Evolutionary conservation across 805 yeast species (phyloP).

Genomic region (Candida ponderosae): DNA sequence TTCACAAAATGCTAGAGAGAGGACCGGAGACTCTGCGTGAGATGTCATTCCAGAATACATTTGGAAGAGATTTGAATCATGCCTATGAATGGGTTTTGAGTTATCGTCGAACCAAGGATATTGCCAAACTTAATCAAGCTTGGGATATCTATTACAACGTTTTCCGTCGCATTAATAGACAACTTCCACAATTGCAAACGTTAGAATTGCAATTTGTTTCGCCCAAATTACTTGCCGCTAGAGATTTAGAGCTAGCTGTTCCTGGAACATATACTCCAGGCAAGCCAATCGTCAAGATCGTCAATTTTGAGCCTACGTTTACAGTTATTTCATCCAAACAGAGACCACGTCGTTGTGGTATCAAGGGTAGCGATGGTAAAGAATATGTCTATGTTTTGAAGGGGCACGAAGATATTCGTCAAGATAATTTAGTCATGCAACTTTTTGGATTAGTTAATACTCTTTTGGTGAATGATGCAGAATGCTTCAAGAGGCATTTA

Average conservation of each 20-base stretch:
- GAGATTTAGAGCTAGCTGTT: slow-evolving; percentile 76
- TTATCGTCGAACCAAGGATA: slow-evolving; percentile 77
- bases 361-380: slow-evolving; percentile 87
- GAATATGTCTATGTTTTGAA: slow-evolving; percentile 76
- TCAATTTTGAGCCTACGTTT: slow-evolving; percentile 72
- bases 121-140: slow-evolving; percentile 87
- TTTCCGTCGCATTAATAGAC: slow-evolving; percentile 84
- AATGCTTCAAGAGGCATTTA: slow-evolving; percentile 91
- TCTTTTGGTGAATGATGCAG: slow-evolving; percentile 80
- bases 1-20: slow-evolving; percentile 74
- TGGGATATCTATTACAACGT: slow-evolving; percentile 97
- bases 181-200: slow-evolving; percentile 77
- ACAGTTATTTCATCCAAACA: slow-evolving; percentile 91
- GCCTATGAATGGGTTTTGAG: slow-evolving; percentile 92
- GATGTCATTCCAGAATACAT: slow-evolving; percentile 84
- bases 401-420: slow-evolving; percentile 98
- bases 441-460: slow-evolving; percentile 93
- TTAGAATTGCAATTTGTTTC: slow-evolving; percentile 90
- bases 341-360: slow-evolving; percentile 79
- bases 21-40: slow-evolving; percentile 94
- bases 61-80: slow-evolving; percentile 86
- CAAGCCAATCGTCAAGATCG: slow-evolving; percentile 65
- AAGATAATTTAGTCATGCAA: slow-evolving; percentile 97
- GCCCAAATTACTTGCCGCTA: slow-evolving; percentile 75
- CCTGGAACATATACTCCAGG: slow-evolving; percentile 93